Conservation (phyloP, 2,329 filamentous ascomycete species). For the Fusarium gaditjirri region DNA sequence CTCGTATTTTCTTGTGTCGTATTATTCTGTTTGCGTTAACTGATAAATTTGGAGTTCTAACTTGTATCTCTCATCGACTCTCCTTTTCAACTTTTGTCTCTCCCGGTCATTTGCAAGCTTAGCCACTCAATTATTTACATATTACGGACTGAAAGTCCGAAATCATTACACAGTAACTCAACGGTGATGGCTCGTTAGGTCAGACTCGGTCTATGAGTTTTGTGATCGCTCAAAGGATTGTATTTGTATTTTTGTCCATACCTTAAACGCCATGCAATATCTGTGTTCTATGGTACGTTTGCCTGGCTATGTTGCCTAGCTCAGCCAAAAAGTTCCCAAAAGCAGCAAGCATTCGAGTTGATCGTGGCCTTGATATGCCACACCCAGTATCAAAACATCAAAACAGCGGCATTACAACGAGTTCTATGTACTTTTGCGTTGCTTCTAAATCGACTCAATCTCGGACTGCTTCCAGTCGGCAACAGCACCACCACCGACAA, state of each 20-base stretch:
- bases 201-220: too few relatives aligned
- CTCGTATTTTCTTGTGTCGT: conserved; percentile 38
- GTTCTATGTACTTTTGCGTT: background rate
- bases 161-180: background rate
- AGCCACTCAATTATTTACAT: background rate
- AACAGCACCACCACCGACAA: conserved; percentile 62
- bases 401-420: conserved; percentile 10
- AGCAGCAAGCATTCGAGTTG: background rate
- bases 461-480: conserved; percentile 74
- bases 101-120: background rate
- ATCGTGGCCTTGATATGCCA: background rate
- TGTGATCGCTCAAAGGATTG: background rate
- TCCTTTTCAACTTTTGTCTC: background rate
- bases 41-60: conserved; percentile 37
- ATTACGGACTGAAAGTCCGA: background rate
- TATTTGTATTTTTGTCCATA: conserved; percentile 11
- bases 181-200: background rate
- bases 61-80: conserved; percentile 15
- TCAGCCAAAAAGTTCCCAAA: background rate
- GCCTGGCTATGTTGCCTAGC: background rate
- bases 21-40: conserved; percentile 35
- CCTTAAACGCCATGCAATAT: conserved; percentile 29
- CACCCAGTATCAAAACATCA: background rate
- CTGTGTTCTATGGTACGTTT: conserved; percentile 6
- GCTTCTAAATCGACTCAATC: conserved; percentile 66